Base-by-base conservation (phyloP, 106 monocot genomes). In the Dactylorhiza incarnata region DNA sequence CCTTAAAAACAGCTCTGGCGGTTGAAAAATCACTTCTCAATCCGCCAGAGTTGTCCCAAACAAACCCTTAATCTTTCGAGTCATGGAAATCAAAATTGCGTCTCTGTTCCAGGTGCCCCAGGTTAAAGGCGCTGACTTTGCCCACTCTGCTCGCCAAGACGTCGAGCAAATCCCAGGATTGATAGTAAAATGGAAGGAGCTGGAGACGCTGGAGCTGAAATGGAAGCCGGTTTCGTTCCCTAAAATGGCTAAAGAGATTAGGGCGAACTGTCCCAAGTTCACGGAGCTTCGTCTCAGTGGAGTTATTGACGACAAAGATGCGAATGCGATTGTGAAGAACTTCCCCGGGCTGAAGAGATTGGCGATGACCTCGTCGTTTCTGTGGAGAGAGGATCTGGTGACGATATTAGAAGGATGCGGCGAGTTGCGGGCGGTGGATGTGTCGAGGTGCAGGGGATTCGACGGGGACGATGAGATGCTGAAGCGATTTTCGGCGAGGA, bases 151-250 rank as follows among this genome's bases (percentile, higher is more conserved):
- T 2, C 67, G 15, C 5, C 55, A 20, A 6, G 53, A 78, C 20
- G 78, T 71, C 49, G 46, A 24, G 56, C 63, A 43, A 8, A 74
- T 74, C 50, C 74, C 50, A 5, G 63, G 68, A 22, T 26, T 80
- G n/a, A 45, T 80, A n/a, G 25, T 16, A 9, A 66, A 46, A 67
- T 80, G 74, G 65, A 80, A 67, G 63, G 58, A 80, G 6, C 67
- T 80, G 0, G 74, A 80, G 58, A 12, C 5, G 9, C 19, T 80
- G 50, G 67, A 66, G 19, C 25, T 80, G 49, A 65, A 29, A 47
- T 9, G 23, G 13, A 80, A 80, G 74, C 67, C 80, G 9, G 0
- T 56, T 10, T 66, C 61, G 22, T 74, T 80, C 25, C 14, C 43
- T 5, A 17, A 50, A 19, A 74, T 67, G 43, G 45, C 74, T 3